Percentiles rank a stretch among this genome's conserved stretches.
phyloP scores from a whole-genome alignment of 257 asterid genomes.

The Ilex aquifolium region DNA sequence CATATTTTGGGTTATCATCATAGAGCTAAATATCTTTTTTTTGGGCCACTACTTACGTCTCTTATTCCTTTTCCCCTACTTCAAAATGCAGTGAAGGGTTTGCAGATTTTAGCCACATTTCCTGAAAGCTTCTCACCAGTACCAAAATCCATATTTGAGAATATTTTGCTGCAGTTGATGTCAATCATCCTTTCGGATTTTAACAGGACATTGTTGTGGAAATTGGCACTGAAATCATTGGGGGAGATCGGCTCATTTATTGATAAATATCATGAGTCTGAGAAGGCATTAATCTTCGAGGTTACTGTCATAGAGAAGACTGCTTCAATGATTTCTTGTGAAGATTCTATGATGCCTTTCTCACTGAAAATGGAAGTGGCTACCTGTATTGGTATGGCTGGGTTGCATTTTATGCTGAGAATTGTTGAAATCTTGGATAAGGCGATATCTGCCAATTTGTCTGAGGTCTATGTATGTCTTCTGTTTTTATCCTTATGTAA shows the following conservation, averaged over 20 bases:
- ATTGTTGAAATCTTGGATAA: conserved; percentile 55
- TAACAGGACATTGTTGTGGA: conserved; percentile 54
- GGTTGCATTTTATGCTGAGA: conserved; percentile 57
- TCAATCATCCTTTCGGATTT: conserved; percentile 42
- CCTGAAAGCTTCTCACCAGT: conserved; percentile 56
- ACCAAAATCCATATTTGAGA: conserved; percentile 48
- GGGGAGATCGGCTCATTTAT: conserved; percentile 59
- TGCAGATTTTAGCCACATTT: conserved; percentile 74
- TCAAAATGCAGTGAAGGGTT: conserved; percentile 68
- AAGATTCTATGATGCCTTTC: conserved; percentile 43
- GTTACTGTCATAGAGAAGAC: conserved; percentile 56
- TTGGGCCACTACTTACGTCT: background rate
- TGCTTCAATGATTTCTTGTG: conserved; percentile 50
- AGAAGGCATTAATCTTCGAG: conserved; percentile 52
- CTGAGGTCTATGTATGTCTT: conserved; percentile 65
- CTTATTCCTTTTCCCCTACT: conserved; percentile 8
- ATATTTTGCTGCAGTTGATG: conserved; percentile 58
- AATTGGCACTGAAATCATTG: conserved; percentile 52
- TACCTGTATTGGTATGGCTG: conserved; percentile 58
- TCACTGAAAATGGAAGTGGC: conserved; percentile 67
- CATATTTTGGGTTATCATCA: no score
- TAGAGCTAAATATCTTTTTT: no score
- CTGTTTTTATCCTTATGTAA: conserved; percentile 12
- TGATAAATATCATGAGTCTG: conserved; percentile 47
- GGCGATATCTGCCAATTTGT: conserved; percentile 50